Base-by-base conservation (phyloP, 306 rosid genomes). In the Medicago arabica region DNA sequence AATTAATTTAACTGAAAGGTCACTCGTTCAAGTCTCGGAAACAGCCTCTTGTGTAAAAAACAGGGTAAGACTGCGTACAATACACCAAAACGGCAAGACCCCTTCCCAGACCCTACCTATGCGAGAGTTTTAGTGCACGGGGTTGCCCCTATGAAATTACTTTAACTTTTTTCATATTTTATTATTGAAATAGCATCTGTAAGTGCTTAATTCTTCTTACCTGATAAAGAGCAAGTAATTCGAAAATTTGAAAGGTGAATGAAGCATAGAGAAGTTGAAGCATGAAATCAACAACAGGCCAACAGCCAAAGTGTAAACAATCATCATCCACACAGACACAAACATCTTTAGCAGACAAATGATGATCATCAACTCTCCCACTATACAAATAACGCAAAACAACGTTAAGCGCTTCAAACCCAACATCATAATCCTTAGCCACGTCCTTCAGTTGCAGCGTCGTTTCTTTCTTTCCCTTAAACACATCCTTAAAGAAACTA, bases 331-430 rank as follows among this genome's bases (percentile, higher is more conserved):
- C 87, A 46, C 92, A 90, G 11, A 34, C 85, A 66, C 84, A 86
- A 53, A 69, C 92, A 46, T n/a, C 16, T 46, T 46, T 46, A 46
- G n/a, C 16, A 46, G 5, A 1, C 51, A 46, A 46, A 46, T 15
- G 2, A 0, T 46, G 51, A 12, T 46, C 7, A 1, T 46, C 51
- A 46, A 46, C 7, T 13, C 13, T 46, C 2, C 16, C 91, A 55
- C 92, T 78, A 11, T 88, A 85, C 82, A 90, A 80, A 75, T 88
- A 88, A 13, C 75, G 66, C 73, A 90, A 4, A 74, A 90, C 93
- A 1, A 69, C 72, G 9, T 19, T 34, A 49, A 85, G 25, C 1
- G 91, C 79, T 0, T 85, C 92, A 36, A 77, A 51, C 18, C 89
- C 91, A 16, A 88, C 83, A 7, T 80, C 85, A 44, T 82, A 76